A percentile compares a stretch with the other conserved stretches of the same genome.
phyloP scores from a whole-genome alignment of 306 rosid species.

The Pyrus communis region DNA sequence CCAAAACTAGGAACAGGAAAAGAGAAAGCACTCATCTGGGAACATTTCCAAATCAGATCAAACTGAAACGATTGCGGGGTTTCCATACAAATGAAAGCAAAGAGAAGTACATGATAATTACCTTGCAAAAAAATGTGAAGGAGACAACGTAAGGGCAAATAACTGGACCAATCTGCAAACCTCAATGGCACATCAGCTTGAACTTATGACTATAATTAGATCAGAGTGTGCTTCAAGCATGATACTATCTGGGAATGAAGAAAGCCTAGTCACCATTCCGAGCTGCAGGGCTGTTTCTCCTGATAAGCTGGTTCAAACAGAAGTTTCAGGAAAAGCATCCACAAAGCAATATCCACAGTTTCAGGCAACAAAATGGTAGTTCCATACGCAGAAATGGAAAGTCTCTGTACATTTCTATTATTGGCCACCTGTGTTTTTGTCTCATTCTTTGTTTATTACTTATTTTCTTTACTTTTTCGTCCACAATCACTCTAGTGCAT shows the following conservation, averaged over 20 bases:
- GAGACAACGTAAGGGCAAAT: constrained; percentile 30
- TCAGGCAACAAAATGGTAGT: background rate
- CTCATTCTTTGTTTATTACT: background rate
- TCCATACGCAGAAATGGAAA: background rate
- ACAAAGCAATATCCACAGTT: background rate
- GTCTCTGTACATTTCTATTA: background rate
- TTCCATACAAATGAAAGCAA: constrained; percentile 11
- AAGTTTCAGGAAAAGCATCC: constrained; percentile 20
- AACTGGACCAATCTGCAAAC: constrained; percentile 31
- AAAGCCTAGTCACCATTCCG: constrained; percentile 33
- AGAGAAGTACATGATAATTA: constrained; percentile 27
- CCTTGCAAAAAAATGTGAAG: constrained; percentile 39
- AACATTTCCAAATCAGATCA: background rate
- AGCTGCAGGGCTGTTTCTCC: constrained; percentile 36
- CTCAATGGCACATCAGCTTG: constrained; percentile 36
- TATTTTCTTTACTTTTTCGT: no score
- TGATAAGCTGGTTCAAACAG: constrained; percentile 48
- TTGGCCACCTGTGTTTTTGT: background rate
- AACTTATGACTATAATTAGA: constrained; percentile 14
- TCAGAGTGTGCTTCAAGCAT: constrained; percentile 17
- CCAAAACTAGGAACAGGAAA: background rate
- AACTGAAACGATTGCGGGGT: background rate
- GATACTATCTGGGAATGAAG: constrained; percentile 15
- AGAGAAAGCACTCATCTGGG: background rate
- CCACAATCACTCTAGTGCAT: no score